Conservation (phyloP, 2,329 filamentous ascomycete species). For the Chlorencoelia australis region DNA sequence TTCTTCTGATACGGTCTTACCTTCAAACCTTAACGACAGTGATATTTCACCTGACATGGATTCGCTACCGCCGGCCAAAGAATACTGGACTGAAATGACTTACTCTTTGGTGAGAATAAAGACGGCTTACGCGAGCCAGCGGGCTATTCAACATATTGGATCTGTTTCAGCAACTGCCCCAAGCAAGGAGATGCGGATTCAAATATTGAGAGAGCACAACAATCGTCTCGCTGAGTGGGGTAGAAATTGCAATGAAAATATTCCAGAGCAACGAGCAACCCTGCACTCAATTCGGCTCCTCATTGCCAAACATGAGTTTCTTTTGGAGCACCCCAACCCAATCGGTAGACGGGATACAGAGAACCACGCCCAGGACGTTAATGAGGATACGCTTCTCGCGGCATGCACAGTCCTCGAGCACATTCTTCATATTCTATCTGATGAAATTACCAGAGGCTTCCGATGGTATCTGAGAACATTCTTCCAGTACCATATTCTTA, state of each 20-base stretch:
- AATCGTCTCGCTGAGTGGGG: not conserved
- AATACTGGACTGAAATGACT: not conserved
- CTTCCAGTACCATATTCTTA: constrained; percentile 5
- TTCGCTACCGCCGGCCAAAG: not conserved
- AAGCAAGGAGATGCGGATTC: not conserved
- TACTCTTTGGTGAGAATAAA: not conserved
- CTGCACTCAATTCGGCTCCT: not conserved
- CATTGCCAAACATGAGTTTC: constrained; percentile 1
- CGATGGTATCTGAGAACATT: constrained; percentile 2
- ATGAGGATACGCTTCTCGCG: not conserved
- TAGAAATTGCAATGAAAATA: not conserved
- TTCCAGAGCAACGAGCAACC: not conserved
- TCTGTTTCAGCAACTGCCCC: not conserved
- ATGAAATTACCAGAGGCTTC: constrained; percentile 3
- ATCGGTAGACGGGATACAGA: not conserved
- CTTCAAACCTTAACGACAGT: not conserved
- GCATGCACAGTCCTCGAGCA: not conserved
- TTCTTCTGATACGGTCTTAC: not conserved
- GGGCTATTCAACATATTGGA: not conserved
- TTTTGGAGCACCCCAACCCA: constrained; percentile 2
- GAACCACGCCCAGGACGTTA: not conserved
- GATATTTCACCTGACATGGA: not conserved
- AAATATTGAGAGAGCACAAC: not conserved
- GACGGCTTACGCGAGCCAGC: not conserved
- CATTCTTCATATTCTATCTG: not conserved